Conservation (phyloP, 805 yeast species). For the Grigorovia transvaalensis region DNA sequence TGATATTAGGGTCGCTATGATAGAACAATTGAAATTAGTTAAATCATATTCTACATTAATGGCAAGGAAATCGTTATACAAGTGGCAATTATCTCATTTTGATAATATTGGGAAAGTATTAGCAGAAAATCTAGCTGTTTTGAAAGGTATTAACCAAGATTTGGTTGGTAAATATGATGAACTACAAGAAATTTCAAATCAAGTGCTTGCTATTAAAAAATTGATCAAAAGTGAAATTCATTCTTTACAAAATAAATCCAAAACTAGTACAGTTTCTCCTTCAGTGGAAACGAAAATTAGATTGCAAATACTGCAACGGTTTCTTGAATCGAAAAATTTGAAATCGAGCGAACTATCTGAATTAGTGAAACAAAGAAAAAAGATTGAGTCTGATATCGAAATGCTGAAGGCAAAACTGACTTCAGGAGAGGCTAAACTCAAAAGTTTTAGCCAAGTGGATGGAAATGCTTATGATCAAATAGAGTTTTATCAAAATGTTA, state of each 20-base stretch:
- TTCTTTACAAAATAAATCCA: conserved; percentile 11
- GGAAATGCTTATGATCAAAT: neutral
- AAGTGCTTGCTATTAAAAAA: conserved; percentile 11
- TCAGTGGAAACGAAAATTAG: conserved; percentile 10
- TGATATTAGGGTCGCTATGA: conserved; percentile 33
- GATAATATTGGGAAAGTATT: conserved; percentile 33
- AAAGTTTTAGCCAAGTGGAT: neutral
- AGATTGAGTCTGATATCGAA: conserved; percentile 1
- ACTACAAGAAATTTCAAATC: conserved; percentile 5
- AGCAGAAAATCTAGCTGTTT: conserved; percentile 16
- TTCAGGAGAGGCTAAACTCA: neutral
- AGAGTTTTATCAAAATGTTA: neutral
- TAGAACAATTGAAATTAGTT: conserved; percentile 38
- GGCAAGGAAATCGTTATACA: conserved; percentile 49
- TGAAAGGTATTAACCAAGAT: conserved; percentile 19
- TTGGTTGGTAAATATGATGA: conserved; percentile 9
- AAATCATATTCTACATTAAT: conserved; percentile 43
- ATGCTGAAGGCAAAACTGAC: neutral
- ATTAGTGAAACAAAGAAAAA: neutral
- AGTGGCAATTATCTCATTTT: conserved; percentile 47
- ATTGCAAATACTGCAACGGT: conserved; percentile 12
- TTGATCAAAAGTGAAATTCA: conserved; percentile 14
- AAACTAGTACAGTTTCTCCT: conserved; percentile 4
- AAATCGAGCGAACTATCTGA: conserved; percentile 2
- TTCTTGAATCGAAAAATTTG: conserved; percentile 3